Evolutionary conservation across 179 eudicot genomes (phyloP).

Genomic region (Patellifolia procumbens): DNA sequence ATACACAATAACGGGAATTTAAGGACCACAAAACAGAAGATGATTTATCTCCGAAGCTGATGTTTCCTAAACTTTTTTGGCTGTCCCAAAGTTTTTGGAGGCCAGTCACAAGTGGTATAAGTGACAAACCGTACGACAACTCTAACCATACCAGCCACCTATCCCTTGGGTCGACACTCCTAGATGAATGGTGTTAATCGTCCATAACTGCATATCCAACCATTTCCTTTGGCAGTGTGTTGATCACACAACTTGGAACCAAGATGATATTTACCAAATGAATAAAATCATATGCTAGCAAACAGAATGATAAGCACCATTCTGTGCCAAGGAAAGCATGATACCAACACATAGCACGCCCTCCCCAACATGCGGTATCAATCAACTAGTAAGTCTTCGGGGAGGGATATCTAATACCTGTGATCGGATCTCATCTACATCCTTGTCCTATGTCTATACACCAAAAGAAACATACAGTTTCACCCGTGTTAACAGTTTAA

Average conservation of each 20-base stretch:
- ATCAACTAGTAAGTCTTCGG: too few species aligned
- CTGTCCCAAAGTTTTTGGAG: not conserved
- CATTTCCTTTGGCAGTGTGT: not conserved
- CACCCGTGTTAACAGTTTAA: too few species aligned
- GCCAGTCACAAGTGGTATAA: not conserved
- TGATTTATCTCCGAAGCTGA: not conserved
- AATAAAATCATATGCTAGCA: too few species aligned
- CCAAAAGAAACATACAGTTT: too few species aligned
- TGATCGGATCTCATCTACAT: too few species aligned
- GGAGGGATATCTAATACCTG: too few species aligned
- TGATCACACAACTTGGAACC: not conserved
- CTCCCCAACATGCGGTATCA: not conserved
- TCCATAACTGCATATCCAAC: not conserved
- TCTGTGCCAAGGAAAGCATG: not conserved
- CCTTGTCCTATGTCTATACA: too few species aligned
- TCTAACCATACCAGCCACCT: conserved; percentile 9
- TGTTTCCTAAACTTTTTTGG: not conserved
- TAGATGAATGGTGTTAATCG: not conserved
- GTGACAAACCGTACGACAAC: not conserved
- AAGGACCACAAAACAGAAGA: conserved; percentile 5
- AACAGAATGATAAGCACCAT: not conserved
- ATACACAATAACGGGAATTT: not conserved
- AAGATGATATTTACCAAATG: not conserved
- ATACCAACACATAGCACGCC: not conserved
- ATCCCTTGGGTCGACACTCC: not conserved